These are phyloP conservation scores for Beta macrorhiza DNA, from an alignment of 179 eudicot genomes.

Conservation along the genomic window DNA sequence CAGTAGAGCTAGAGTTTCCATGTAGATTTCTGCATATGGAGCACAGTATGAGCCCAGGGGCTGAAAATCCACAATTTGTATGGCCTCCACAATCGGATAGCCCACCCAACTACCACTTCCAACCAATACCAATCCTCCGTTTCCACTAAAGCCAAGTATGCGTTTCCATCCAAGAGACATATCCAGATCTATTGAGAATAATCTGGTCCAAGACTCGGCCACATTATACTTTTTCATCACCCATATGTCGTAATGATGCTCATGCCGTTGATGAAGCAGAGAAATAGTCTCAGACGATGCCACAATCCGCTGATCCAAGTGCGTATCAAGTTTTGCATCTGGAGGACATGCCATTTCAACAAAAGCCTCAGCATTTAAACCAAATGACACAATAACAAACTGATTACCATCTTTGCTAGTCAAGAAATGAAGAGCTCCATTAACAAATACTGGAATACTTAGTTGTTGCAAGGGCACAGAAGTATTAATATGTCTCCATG, in stretches of 20 bases:
- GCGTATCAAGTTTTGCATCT: background rate
- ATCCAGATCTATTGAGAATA: background rate
- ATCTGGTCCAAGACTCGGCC: background rate
- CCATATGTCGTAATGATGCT: background rate
- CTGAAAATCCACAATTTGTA: background rate
- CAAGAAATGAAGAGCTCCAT: background rate
- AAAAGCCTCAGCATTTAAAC: background rate
- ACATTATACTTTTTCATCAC: conserved; percentile 5
- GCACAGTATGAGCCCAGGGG: background rate
- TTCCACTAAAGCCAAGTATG: background rate
- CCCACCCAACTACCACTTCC: background rate
- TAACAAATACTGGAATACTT: background rate
- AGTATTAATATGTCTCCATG: background rate
- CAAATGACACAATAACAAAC: background rate
- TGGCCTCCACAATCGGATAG: background rate
- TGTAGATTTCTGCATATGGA: background rate
- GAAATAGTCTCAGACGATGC: background rate
- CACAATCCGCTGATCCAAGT: background rate
- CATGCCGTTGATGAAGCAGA: background rate
- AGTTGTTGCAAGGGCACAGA: background rate
- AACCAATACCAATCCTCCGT: background rate
- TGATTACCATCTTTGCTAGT: background rate
- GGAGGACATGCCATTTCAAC: background rate
- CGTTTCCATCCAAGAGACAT: background rate
- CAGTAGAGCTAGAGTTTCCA: background rate